Percentiles rank a stretch among this genome's conserved stretches.
phyloP scores from a whole-genome alignment of 352 stramenopile genomes.

The Pythium oligandrum region DNA sequence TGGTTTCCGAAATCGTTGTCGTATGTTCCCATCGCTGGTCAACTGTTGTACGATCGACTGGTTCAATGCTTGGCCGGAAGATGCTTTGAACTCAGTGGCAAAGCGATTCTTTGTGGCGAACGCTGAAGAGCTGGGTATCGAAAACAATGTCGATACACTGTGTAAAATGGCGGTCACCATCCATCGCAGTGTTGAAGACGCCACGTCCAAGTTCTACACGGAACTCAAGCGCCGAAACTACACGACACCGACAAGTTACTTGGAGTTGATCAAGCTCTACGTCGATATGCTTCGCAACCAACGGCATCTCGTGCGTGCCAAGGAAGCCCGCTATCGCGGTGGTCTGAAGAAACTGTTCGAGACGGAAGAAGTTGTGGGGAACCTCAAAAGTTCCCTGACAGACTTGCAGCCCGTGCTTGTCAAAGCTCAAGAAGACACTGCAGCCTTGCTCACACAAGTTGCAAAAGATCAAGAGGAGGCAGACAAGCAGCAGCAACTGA shows the following conservation, averaged over 20 bases:
- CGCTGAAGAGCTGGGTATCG: slow-evolving; percentile 85
- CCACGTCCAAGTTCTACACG: slow-evolving; percentile 70
- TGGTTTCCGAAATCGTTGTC: slow-evolving; percentile 90
- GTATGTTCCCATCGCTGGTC: slow-evolving; percentile 93
- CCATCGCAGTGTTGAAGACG: slow-evolving; percentile 88
- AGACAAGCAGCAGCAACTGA: slow-evolving; percentile 88
- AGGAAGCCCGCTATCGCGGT: slow-evolving; percentile 76
- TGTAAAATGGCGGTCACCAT: slow-evolving; percentile 93
- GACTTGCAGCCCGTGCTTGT: slow-evolving; percentile 90
- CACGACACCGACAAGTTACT: slow-evolving; percentile 94
- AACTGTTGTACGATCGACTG: slow-evolving; percentile 96
- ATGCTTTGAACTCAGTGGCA: slow-evolving; percentile 90
- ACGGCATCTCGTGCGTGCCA: slow-evolving; percentile 74
- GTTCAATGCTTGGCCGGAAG: slow-evolving; percentile 95
- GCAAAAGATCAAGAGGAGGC: slow-evolving; percentile 89
- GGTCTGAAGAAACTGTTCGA: slow-evolving; percentile 92
- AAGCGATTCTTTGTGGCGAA: slow-evolving; percentile 84
- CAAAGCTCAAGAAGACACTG: slow-evolving; percentile 87
- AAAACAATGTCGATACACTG: slow-evolving; percentile 83
- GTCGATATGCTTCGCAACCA: slow-evolving; percentile 88
- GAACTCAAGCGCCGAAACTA: slow-evolving; percentile 91
- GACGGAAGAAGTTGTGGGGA: slow-evolving; percentile 90
- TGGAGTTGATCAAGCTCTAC: slow-evolving; percentile 94
- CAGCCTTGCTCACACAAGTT: slow-evolving; percentile 81
- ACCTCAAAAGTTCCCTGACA: slow-evolving; percentile 88